These are phyloP conservation scores for Osmanthus fragrans DNA, from an alignment of 257 asterid species.

Conservation along the genomic window DNA sequence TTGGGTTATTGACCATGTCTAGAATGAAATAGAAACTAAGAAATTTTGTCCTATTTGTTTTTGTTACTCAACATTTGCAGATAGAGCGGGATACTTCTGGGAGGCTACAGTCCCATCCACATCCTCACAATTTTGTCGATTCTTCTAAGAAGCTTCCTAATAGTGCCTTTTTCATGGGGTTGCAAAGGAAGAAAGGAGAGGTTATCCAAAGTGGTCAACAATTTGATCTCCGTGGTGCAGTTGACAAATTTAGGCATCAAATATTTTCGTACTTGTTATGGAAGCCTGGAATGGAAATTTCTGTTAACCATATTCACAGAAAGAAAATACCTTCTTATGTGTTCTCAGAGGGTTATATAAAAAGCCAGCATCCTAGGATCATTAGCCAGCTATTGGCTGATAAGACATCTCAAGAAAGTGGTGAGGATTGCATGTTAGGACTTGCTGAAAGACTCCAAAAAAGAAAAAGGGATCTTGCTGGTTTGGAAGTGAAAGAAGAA, in stretches of 20 bases:
- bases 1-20: conserved; percentile 8
- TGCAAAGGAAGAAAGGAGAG: conserved; percentile 88
- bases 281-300: conserved; percentile 92
- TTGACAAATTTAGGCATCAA: conserved; percentile 84
- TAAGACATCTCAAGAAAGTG: conserved; percentile 36
- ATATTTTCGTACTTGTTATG: conserved; percentile 65
- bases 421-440: conserved; percentile 39
- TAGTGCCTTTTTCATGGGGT: conserved; percentile 82
- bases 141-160: conserved; percentile 64
- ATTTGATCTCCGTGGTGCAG: conserved; percentile 88
- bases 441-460: conserved; percentile 49
- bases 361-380: conserved; percentile 53
- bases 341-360: conserved; percentile 72
- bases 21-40: too few relatives aligned
- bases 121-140: conserved; percentile 72
- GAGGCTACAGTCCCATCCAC: conserved; percentile 87
- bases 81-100: conserved; percentile 85
- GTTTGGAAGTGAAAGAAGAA: conserved; percentile 33
- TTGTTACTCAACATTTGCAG: conserved; percentile 49
- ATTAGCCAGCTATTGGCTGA: conserved; percentile 41
- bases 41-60: conserved; percentile 15
- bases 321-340: conserved; percentile 85
- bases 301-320: conserved; percentile 81
- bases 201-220: conserved; percentile 80
- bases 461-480: conserved; percentile 54